Base-by-base conservation (phyloP, 371 early-diverging fungal genomes). In the Mortierella sp. region DNA sequence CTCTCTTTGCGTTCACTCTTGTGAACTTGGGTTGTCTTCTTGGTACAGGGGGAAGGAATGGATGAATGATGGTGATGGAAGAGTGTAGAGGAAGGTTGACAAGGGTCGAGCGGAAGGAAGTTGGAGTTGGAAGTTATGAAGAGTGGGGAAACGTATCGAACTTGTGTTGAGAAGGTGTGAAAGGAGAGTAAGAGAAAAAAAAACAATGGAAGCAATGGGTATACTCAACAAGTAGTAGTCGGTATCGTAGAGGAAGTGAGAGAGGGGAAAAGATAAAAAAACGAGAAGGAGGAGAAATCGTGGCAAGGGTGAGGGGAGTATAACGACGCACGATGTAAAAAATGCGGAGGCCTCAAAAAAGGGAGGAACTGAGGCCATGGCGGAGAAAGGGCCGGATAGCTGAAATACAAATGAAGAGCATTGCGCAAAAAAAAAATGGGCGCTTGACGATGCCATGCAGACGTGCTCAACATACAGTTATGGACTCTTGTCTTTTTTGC, bases 391-490 rank as follows among this genome's bases (percentile, higher is more conserved):
- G 5, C 48, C 29, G n/a, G 55, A 54, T 43, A 58, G n/a, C 32
- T 3, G 27, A 35, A 55, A 71, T 35, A 49, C 35, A 74, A 38
- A 51, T 41, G 24, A 68, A 68, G 68, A 68, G 68, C 68, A 38
- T 38, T 38, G 18, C 10, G 68, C 68, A 35, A 38, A 38, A 65
- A 14, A 32, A 29, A 65, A 18, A 2, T 24, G 24, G 68, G 43
- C 43, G 41, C 41, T 68, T 24, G 68, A 68, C 21, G 68, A 56
- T 27, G 27, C 41, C 60, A 68, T 68, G 68, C 68, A 3, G 43
- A 24, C 8, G 21, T 68, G 68, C 68, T 68, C 68, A 68, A 68
- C 68, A 68, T 68, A 68, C 68, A 68, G 68, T 68, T 21, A 38
- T 65, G 5, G 68, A 68, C 38, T 68, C 24, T 14, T 46, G 48